These are phyloP conservation scores for Eucalyptus guilfoylei DNA, from an alignment of 345 rosid species.

Conservation along the genomic window DNA sequence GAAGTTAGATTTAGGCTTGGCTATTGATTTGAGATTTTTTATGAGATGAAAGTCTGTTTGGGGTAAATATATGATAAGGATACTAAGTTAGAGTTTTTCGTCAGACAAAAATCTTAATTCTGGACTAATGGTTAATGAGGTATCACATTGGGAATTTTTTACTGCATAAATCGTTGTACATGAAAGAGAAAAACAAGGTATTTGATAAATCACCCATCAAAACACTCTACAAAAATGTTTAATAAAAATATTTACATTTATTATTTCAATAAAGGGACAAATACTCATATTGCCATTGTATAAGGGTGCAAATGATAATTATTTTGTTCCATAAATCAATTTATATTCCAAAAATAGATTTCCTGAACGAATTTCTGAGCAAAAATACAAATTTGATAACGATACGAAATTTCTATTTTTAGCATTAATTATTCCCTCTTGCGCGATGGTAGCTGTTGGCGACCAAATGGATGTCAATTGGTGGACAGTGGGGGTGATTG, in stretches of 20 bases:
- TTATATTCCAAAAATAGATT: too few species aligned
- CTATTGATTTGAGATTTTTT: neutral
- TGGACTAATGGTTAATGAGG: neutral
- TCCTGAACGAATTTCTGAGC: accelerated
- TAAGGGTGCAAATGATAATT: too few species aligned
- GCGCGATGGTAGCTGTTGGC: accelerated
- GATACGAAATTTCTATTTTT: too few species aligned
- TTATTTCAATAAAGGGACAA: neutral
- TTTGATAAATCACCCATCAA: neutral
- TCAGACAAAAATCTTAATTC: neutral
- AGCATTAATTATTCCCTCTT: too few species aligned
- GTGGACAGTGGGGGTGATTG: accelerated
- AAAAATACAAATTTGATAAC: too few species aligned
- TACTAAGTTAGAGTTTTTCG: neutral
- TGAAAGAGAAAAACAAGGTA: neutral
- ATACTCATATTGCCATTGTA: neutral
- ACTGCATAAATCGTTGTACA: neutral
- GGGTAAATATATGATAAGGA: neutral
- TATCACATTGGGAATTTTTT: neutral
- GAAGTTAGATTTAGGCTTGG: neutral
- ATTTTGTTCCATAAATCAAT: too few species aligned
- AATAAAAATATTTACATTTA: neutral
- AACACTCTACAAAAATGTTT: neutral
- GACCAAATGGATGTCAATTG: too few species aligned
- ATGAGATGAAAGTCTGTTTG: neutral